phyloP scores from a whole-genome alignment of 1,139 yeast species.

The Debaryomycetaceae sp. region DNA sequence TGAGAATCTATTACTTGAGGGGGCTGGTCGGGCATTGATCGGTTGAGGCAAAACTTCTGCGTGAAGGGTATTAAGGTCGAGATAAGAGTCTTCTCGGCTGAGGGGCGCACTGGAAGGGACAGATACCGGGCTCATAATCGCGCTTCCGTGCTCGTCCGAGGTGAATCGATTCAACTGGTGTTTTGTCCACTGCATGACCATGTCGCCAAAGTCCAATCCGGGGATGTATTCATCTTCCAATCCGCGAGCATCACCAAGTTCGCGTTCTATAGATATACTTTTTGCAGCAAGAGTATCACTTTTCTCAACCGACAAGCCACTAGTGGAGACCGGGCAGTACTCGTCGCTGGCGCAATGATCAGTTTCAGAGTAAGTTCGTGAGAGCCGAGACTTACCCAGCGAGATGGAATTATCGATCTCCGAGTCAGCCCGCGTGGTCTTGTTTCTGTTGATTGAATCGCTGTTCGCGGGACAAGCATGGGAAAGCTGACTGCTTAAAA shows the following conservation, averaged over 20 bases:
- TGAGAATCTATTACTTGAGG: slow-evolving; percentile 8
- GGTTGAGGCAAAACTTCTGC: slow-evolving; percentile 40
- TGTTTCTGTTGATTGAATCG: too few species aligned
- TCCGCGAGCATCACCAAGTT: slow-evolving; percentile 16
- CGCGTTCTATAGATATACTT: too few species aligned
- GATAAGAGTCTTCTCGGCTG: slow-evolving; percentile 26
- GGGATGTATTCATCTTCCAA: slow-evolving; percentile 68
- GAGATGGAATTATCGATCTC: neutral
- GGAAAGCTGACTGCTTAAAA: neutral
- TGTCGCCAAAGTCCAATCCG: slow-evolving; percentile 43
- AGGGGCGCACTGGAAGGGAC: slow-evolving; percentile 13
- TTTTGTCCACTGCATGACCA: slow-evolving; percentile 25
- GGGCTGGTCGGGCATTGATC: slow-evolving; percentile 11
- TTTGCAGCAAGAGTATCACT: too few species aligned
- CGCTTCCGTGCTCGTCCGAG: slow-evolving; percentile 2
- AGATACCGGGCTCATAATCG: neutral
- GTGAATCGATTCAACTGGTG: neutral
- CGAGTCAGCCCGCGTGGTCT: neutral
- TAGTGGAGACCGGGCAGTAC: neutral
- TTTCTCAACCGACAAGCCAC: too few species aligned
- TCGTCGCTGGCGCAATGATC: neutral
- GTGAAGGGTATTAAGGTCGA: slow-evolving; percentile 34
- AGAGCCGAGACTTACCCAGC: slow-evolving; percentile 7
- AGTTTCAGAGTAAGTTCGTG: slow-evolving; percentile 45
- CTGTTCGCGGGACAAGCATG: too few species aligned